Evolutionary conservation across 2,329 filamentous ascomycete species (phyloP).

Genomic region (Aspergillus bombycis): DNA sequence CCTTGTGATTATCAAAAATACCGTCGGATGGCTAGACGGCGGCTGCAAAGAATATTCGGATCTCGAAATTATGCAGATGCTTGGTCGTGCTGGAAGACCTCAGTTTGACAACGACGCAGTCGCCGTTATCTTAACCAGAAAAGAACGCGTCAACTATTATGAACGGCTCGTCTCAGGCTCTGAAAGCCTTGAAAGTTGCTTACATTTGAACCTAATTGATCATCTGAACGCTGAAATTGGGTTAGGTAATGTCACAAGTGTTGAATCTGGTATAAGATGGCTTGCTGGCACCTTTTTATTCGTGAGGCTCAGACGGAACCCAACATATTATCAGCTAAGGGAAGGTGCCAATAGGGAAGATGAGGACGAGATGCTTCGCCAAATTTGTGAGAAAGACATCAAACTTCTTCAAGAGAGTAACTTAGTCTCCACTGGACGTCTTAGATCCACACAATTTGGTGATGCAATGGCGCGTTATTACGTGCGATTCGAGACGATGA

Average conservation of each 20-base stretch:
- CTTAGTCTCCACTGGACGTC: constrained; percentile 57
- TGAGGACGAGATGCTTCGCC: constrained; percentile 66
- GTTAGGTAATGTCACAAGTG: constrained; percentile 69
- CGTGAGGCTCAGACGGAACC: constrained; percentile 72
- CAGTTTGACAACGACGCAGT: constrained; percentile 78
- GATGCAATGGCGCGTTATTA: constrained; percentile 84
- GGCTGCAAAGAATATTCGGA: constrained; percentile 74
- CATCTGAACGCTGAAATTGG: constrained; percentile 84
- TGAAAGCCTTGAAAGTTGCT: constrained; percentile 73
- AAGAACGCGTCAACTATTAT: constrained; percentile 67
- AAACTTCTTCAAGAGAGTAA: constrained; percentile 62
- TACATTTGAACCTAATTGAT: constrained; percentile 79
- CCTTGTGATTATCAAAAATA: constrained; percentile 81
- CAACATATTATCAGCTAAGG: constrained; percentile 69
- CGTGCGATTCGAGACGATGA: constrained; percentile 79
- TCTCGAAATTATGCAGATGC: constrained; percentile 88
- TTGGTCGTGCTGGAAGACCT: constrained; percentile 79
- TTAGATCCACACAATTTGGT: constrained; percentile 72
- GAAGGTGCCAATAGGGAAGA: constrained; percentile 53
- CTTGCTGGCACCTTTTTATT: constrained; percentile 77
- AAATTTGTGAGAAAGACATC: constrained; percentile 72
- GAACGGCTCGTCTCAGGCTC: constrained; percentile 73
- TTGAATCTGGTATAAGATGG: constrained; percentile 71
- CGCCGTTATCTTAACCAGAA: constrained; percentile 77
- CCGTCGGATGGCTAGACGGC: constrained; percentile 65